Conservation (phyloP, 768 basidiomycete species). For the Pleurotus djamor region DNA sequence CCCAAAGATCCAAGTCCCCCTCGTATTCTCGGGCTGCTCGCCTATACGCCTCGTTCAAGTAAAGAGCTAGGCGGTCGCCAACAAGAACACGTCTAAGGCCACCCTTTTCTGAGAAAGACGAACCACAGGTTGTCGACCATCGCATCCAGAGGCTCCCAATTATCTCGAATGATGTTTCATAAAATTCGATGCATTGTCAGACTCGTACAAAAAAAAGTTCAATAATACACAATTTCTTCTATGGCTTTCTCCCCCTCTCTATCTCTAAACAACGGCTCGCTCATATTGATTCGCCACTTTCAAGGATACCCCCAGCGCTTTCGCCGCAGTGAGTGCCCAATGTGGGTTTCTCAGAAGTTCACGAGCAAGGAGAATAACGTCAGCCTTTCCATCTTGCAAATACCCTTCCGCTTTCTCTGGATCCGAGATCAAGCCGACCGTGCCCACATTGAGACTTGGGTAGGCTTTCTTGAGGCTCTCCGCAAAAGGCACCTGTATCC, state of each 20-base stretch:
- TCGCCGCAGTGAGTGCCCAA: slow-evolving; percentile 61
- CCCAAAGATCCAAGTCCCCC: too few relatives aligned
- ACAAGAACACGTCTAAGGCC: too few relatives aligned
- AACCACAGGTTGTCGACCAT: too few relatives aligned
- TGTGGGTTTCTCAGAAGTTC: slow-evolving; percentile 67
- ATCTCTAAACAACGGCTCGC: slow-evolving; percentile 26
- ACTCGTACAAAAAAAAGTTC: background rate
- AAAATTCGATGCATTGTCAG: too few relatives aligned
- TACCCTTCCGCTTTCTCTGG: slow-evolving; percentile 53
- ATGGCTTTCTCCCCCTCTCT: slow-evolving; percentile 24
- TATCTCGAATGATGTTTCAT: too few relatives aligned
- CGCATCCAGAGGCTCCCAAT: too few relatives aligned
- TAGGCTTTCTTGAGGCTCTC: slow-evolving; percentile 60
- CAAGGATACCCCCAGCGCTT: slow-evolving; percentile 60
- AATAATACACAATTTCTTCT: background rate
- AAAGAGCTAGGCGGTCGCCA: too few relatives aligned
- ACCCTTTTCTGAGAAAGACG: too few relatives aligned
- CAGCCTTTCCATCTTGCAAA: slow-evolving; percentile 63
- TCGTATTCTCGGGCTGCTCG: too few relatives aligned
- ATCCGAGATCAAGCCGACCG: slow-evolving; percentile 74
- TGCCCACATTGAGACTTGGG: slow-evolving; percentile 50
- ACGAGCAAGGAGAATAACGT: slow-evolving; percentile 67
- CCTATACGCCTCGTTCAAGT: too few relatives aligned
- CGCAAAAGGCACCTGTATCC: slow-evolving; percentile 61
- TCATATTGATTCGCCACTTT: slow-evolving; percentile 75